Conservation (phyloP, 495 filamentous ascomycete species). For the Arthonia radiata region DNA sequence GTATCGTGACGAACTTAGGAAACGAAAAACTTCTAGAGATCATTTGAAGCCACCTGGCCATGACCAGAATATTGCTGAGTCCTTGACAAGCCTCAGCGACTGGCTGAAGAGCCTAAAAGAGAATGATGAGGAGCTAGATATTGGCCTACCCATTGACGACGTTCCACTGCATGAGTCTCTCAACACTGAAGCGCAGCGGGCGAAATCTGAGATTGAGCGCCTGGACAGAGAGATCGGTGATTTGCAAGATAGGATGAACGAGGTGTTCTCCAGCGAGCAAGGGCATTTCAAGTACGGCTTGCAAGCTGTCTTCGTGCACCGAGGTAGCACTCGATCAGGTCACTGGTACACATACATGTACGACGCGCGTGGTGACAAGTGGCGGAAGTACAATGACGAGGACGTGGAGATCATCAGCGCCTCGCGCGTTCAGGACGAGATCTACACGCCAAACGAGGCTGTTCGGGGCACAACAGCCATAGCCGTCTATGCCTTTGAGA, state of each 20-base stretch:
- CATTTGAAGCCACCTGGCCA: not conserved
- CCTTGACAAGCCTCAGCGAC: conserved; percentile 5
- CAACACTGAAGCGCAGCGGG: conserved; percentile 19
- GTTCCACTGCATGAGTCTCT: conserved; percentile 4
- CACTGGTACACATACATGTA: conserved; percentile 97
- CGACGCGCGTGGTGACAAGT: conserved; percentile 56
- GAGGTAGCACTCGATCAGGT: conserved; percentile 30
- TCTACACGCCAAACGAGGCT: no score
- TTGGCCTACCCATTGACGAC: conserved; percentile 4
- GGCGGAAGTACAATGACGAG: conserved; percentile 88
- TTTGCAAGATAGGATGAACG: conserved; percentile 11
- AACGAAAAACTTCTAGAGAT: conserved; percentile 1
- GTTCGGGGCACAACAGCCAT: no score
- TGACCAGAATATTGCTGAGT: conserved; percentile 5
- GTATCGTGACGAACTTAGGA: conserved; percentile 37
- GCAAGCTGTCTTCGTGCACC: conserved; percentile 79
- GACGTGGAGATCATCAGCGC: no score
- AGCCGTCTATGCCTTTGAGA: no score
- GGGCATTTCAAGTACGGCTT: conserved; percentile 56
- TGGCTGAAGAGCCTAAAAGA: conserved; percentile 5
- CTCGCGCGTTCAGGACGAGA: no score
- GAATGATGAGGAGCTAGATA: conserved; percentile 1
- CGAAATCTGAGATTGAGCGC: conserved; percentile 23
- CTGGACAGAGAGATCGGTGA: conserved; percentile 26
- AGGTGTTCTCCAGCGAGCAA: conserved; percentile 26